These are phyloP conservation scores for Cutaneotrichosporon cavernicola DNA, from an alignment of 1,284 basidiomycete genomes.

Conservation along the genomic window DNA sequence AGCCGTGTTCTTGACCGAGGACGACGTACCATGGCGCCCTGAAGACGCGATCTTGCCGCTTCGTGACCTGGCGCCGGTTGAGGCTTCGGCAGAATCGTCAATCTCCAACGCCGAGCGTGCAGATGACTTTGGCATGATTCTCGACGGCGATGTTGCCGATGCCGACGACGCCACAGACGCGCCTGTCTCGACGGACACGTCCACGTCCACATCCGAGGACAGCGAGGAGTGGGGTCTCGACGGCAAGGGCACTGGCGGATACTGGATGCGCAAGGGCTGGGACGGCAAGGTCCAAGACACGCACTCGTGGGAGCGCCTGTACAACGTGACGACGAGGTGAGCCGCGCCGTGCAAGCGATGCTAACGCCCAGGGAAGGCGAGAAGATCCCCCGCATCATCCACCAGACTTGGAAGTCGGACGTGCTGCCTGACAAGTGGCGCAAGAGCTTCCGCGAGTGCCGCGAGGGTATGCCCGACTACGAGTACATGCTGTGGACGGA, in stretches of 20 bases:
- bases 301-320: slow-evolving; percentile 42
- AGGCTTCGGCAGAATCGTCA: neutral
- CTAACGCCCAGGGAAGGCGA: slow-evolving; percentile 54
- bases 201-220: neutral
- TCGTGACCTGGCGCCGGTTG: slow-evolving; percentile 12
- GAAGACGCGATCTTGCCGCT: slow-evolving; percentile 44
- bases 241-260: slow-evolving; percentile 46
- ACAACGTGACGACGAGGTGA: slow-evolving; percentile 44
- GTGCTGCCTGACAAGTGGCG: slow-evolving; percentile 81
- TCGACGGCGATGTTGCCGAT: slow-evolving; percentile 23
- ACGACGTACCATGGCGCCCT: slow-evolving; percentile 64
- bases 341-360: slow-evolving; percentile 2
- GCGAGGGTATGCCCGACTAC: slow-evolving; percentile 90
- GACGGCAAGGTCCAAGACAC: slow-evolving; percentile 44
- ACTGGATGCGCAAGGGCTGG: slow-evolving; percentile 51
- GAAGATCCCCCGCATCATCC: slow-evolving; percentile 85
- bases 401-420: slow-evolving; percentile 98
- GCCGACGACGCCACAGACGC: slow-evolving; percentile 1
- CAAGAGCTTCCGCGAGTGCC: slow-evolving; percentile 71
- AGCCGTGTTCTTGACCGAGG: slow-evolving; percentile 73
- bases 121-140: slow-evolving; percentile 12
- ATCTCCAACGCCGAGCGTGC: slow-evolving; percentile 13
- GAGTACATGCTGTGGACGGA: slow-evolving; percentile 99
- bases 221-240: slow-evolving; percentile 42
- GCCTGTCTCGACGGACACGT: neutral